A percentile compares a stretch with the other conserved stretches of the same genome.
Conservation (phyloP, 2,329 filamentous ascomycete species). For the Colletotrichum liaoningense region DNA sequence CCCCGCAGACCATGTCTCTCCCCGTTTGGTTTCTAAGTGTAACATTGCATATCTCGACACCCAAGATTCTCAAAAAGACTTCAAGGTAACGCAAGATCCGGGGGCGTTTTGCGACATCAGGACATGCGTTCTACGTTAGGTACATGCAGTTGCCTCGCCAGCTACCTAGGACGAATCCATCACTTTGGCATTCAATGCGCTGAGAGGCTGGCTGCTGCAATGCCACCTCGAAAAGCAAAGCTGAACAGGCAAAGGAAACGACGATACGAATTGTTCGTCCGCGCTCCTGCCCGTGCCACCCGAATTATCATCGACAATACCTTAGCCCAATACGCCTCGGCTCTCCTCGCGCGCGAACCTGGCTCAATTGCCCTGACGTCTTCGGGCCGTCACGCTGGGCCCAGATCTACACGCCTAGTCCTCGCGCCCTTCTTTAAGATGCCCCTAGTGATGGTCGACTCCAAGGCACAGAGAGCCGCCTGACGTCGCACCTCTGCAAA, state of each 20-base stretch:
- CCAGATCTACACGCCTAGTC: constrained; percentile 31
- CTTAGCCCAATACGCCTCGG: background rate
- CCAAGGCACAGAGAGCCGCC: constrained; percentile 10
- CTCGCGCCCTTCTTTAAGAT: constrained; percentile 11
- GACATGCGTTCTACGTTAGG: background rate
- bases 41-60: background rate
- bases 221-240: constrained; percentile 5
- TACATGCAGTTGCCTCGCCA: background rate
- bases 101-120: background rate
- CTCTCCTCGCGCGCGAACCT: constrained; percentile 16
- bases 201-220: background rate
- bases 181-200: background rate
- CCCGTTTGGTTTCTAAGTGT: background rate
- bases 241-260: constrained; percentile 7
- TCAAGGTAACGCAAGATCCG: background rate
- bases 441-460: constrained; percentile 18
- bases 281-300: background rate
- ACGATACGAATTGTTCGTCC: background rate
- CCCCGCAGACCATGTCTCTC: background rate
- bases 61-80: too few relatives aligned
- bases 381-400: constrained; percentile 31
- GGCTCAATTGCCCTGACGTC: constrained; percentile 19
- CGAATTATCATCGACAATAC: background rate
- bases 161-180: background rate
- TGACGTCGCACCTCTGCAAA: constrained; percentile 3